Base-by-base conservation (phyloP, 2,329 filamentous ascomycete species). In the Colletotrichum sojae region DNA sequence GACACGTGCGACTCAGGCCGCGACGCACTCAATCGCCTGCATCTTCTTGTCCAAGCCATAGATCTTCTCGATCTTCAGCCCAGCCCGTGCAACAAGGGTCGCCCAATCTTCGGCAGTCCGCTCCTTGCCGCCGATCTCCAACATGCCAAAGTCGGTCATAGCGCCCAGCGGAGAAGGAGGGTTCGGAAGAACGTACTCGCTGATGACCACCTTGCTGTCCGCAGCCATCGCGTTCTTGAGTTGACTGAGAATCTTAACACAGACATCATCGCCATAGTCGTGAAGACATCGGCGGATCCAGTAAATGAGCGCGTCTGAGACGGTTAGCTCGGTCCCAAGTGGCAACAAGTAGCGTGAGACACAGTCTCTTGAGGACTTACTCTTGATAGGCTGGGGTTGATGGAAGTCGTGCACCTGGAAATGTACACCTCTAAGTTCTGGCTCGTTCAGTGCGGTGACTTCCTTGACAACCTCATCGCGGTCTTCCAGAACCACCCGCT, bases 201-300 rank as follows among this genome's bases (percentile, higher is more conserved):
- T 71, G 16, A 81, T 74, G 8, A 81, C 72, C 0, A 81, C 63
- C n/a, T 73, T 75, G 67, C 77, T 80, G 39, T 80, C 78, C 0
- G 55, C 18, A 10, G 73, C 75, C 74, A 81, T 76, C 9, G 79
- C 78, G 4, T 71, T 69, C 3, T 72, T 63, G 4, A 81, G 56
- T 3, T 73, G 74, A 49, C 72, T 59, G 6, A 82, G 72, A 1
- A 82, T 81, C 22, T 72, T 58, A 1, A 76, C 74, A 27, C 73
- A 76, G 15, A 75, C 75, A 2, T 75, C 73, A 59, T 81, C 79
- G 22, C 75, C 70, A 65, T 80, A 82, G 63, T 82, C 78, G 65
- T 83, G 81, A 1, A 83, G 75, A 51, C 77, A 78, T 6, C 78
- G 76, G 58, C 75, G 75, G 63, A 79, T 78, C 72, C 75, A 78